A percentile compares a stretch with the other conserved stretches of the same genome.
Conservation (phyloP, 306 rosid genomes). For the Cicer arietinum region DNA sequence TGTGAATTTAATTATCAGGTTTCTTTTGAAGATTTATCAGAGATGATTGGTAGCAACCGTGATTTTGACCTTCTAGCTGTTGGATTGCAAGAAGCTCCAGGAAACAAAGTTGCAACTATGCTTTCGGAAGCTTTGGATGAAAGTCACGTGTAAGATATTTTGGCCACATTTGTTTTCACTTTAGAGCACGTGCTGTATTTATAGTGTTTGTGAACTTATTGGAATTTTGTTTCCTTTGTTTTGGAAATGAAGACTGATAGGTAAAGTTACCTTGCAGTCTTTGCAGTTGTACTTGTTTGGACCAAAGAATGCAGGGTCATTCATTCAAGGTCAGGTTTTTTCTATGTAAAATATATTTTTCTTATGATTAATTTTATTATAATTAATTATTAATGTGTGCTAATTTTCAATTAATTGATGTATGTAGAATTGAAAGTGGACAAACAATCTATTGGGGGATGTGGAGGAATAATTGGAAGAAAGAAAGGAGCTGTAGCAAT, state of each 20-base stretch:
- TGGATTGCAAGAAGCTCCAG: constrained; percentile 85
- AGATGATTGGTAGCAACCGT: constrained; percentile 53
- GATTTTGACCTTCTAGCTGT: constrained; percentile 69
- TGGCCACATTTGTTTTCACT: too few relatives aligned
- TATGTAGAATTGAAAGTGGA: constrained; percentile 62
- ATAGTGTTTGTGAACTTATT: neutral
- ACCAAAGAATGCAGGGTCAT: constrained; percentile 56
- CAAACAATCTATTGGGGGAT: constrained; percentile 62
- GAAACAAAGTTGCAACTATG: constrained; percentile 47
- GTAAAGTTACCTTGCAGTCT: constrained; percentile 72
- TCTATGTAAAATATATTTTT: neutral
- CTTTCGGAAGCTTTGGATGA: constrained; percentile 51
- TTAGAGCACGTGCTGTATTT: too few relatives aligned
- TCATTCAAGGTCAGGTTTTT: constrained; percentile 52
- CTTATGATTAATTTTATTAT: neutral
- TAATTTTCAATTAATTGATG: neutral
- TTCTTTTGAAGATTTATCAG: constrained; percentile 61
- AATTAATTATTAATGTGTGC: neutral
- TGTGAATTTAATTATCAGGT: constrained; percentile 39
- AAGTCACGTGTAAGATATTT: constrained; percentile 56
- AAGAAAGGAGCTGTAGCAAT: constrained; percentile 86
- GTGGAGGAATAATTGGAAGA: constrained; percentile 74
- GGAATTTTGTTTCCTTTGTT: constrained; percentile 21
- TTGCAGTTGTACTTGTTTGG: constrained; percentile 80
- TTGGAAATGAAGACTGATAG: constrained; percentile 64